Base-by-base conservation (phyloP, 805 yeast genomes). In the Saturnispora serradocipensis region DNA sequence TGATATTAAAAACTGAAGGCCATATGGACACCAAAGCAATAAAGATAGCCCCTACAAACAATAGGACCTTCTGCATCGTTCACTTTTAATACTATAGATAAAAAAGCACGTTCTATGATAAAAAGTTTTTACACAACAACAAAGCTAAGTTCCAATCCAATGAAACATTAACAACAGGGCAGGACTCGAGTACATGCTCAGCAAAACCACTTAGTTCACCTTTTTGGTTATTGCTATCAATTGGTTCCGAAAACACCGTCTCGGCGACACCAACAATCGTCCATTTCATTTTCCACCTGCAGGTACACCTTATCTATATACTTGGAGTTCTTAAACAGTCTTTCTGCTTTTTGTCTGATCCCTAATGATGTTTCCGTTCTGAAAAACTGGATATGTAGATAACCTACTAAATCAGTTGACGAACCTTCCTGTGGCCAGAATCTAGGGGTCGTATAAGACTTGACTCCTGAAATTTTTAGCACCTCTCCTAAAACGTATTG, bases 391-490 rank as follows among this genome's bases (percentile, higher is more conserved):
- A 91, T 75, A 62, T 93, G 98, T 13, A 91, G 74, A 58, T 84
- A 86, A 1, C 99, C 99, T 3, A 82, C 73, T 22, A 86, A 64
- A 25, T 69, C 68, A 5, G 65, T 57, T 27, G 46, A 49, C 18
- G 64, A 64, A 38, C 66, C 66, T 52, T 67, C 71, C 13, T 66
- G 74, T 3, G 91, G 87, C 98, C 98, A 91, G 67, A 91, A 90
- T 59, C 96, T 76, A 9, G 98, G 97, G 0, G 88, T 84, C 0
- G 95, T 80, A 60, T 88, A 88, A 0, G 95, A 82, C 48, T 82
- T 79, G 2, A 91, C 86, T 2, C 97, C 98, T 6, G 86, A 82
- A 4, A 86, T 75, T 24, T 75, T 72, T 3, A 83, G 71, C 3
- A 90, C 72, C 52, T 87, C 91, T 55, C 80, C 78, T 43, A 91